phyloP scores from a whole-genome alignment of 257 asterid species.

The Plectranthus barbatus region DNA sequence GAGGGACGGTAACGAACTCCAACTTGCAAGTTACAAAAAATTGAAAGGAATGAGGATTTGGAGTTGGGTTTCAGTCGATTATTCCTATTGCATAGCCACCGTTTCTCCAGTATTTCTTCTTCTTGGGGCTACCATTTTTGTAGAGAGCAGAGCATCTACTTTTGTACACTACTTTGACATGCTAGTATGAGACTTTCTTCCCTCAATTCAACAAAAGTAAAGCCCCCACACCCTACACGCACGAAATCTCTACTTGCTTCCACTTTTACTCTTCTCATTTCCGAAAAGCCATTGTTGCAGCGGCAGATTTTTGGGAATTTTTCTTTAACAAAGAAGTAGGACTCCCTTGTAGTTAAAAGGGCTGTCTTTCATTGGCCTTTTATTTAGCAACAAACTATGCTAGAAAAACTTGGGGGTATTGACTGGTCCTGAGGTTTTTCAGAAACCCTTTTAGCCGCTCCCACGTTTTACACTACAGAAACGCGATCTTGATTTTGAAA shows the following conservation, averaged over 20 bases:
- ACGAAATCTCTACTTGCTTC: constrained; percentile 12
- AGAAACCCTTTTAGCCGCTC: constrained; percentile 29
- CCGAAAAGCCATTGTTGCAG: constrained; percentile 38
- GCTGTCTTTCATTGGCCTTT: constrained; percentile 26
- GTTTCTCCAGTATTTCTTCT: too few relatives aligned
- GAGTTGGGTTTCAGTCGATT: constrained; percentile 2
- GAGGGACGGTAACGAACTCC: constrained; percentile 63
- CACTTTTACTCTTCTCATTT: constrained; percentile 28
- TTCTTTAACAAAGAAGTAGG: constrained; percentile 25
- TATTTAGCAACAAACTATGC: constrained; percentile 29
- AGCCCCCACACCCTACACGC: too few relatives aligned
- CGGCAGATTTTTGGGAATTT: constrained; percentile 21
- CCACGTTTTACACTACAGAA: constrained; percentile 26
- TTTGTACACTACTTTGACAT: constrained; percentile 32
- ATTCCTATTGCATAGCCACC: background rate
- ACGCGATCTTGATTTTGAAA: constrained; percentile 36
- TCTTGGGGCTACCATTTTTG: constrained; percentile 29
- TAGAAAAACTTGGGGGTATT: constrained; percentile 23
- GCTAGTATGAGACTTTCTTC: constrained; percentile 27
- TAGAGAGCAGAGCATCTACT: constrained; percentile 15
- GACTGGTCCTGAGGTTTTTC: constrained; percentile 28
- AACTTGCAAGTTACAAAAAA: constrained; percentile 49
- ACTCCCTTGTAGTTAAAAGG: constrained; percentile 57
- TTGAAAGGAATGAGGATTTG: constrained; percentile 29
- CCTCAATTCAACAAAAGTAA: constrained; percentile 33